A percentile compares a stretch with the other conserved stretches of the same genome.
Evolutionary conservation across 768 basidiomycete genomes (phyloP).

Genomic region (Russula vinacea): DNA sequence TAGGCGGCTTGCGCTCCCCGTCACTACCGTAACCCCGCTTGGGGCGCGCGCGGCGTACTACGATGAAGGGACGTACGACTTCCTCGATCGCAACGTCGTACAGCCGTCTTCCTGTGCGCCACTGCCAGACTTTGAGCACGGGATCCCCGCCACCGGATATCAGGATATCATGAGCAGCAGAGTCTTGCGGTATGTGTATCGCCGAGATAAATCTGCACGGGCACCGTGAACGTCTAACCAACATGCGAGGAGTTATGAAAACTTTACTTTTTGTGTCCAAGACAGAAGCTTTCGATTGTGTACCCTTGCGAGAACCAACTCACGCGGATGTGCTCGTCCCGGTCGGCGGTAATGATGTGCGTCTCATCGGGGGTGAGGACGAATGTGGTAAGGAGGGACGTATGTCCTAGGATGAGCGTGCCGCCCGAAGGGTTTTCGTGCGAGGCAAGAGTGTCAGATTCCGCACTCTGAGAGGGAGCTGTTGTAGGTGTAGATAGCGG

Average conservation of each 20-base stretch:
- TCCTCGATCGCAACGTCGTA: conserved; percentile 51
- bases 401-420: conserved; percentile 78
- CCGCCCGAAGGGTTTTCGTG: conserved; percentile 72
- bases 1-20: conserved; percentile 28
- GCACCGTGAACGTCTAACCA: background rate
- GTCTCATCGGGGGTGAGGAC: conserved; percentile 63
- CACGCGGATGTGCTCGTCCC: conserved; percentile 93
- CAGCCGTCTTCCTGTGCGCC: conserved; percentile 58
- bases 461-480: background rate
- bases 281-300: conserved; percentile 80
- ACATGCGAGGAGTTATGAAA: background rate
- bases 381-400: conserved; percentile 77
- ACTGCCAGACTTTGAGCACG: conserved; percentile 74
- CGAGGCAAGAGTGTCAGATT: conserved; percentile 43
- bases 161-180: conserved; percentile 42
- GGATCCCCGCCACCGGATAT: conserved; percentile 90
- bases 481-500: conserved; percentile 16
- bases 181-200: conserved; percentile 58
- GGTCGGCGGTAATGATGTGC: conserved; percentile 83
- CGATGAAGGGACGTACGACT: conserved; percentile 40
- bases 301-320: conserved; percentile 88
- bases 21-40: conserved; percentile 32
- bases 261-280: conserved; percentile 74
- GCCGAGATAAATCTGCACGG: conserved; percentile 73
- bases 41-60: conserved; percentile 38